phyloP scores from a whole-genome alignment of 2,329 filamentous ascomycete genomes.

The Colletotrichum sp. region DNA sequence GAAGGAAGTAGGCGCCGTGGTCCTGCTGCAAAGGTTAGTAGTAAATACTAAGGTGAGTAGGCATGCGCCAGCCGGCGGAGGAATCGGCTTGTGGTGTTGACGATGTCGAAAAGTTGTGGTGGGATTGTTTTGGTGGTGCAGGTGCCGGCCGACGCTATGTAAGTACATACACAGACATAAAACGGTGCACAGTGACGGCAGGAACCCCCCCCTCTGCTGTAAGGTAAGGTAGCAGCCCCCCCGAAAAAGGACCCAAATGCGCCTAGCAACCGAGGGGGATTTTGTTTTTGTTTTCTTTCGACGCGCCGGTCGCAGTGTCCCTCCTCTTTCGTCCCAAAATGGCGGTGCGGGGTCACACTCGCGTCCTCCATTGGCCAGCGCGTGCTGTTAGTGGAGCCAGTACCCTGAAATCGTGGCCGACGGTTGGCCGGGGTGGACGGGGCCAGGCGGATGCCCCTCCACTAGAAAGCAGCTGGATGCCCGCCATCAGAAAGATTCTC shows the following conservation, averaged over 20 bases:
- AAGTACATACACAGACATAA: not conserved
- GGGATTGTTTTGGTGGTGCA: not conserved
- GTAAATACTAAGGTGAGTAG: not conserved
- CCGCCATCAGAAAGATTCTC: not conserved
- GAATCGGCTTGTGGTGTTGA: not conserved
- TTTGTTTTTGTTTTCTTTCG: slow-evolving; percentile 36
- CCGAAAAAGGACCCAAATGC: not conserved
- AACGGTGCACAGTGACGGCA: not conserved
- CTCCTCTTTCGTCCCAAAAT: not conserved
- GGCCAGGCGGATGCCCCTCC: not conserved
- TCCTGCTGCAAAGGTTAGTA: not conserved
- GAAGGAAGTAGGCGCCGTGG: not conserved
- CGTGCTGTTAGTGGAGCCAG: not conserved
- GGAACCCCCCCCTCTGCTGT: not conserved
- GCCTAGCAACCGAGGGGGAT: slow-evolving; percentile 30
- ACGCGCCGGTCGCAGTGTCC: slow-evolving; percentile 6
- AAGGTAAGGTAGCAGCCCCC: not conserved
- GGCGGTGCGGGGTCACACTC: not conserved
- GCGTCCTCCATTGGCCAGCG: not conserved
- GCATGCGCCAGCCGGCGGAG: not conserved
- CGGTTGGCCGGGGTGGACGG: not conserved
- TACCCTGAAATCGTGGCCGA: not conserved
- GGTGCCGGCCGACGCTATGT: not conserved
- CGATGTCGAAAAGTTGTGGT: not conserved
- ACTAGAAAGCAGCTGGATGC: not conserved